Conservation (phyloP, 73 alveolate genomes). For the Urostyla sp. region DNA sequence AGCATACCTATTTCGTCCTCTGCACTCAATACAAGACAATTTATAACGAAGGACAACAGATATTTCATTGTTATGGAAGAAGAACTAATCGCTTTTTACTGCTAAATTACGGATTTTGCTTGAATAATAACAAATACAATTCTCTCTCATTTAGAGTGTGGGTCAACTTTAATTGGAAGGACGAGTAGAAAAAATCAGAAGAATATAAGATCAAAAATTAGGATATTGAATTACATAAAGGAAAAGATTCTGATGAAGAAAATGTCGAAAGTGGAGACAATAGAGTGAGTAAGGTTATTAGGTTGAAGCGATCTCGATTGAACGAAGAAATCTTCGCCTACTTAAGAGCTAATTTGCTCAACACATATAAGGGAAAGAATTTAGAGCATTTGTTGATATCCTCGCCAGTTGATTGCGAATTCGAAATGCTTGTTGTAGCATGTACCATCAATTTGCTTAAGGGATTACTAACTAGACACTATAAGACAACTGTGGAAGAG, state of each 20-base stretch:
- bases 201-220: not conserved
- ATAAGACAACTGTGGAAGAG: conserved; percentile 26
- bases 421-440: conserved; percentile 65
- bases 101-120: conserved; percentile 66
- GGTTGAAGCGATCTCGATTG: conserved; percentile 41
- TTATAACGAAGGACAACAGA: conserved; percentile 56
- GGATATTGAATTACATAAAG: not conserved
- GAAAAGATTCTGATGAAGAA: not conserved
- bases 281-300: conserved; percentile 54
- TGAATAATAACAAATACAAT: conserved; percentile 60
- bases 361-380: conserved; percentile 60
- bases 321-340: conserved; percentile 61
- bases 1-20: conserved; percentile 58
- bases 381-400: conserved; percentile 29
- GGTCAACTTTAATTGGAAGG: conserved; percentile 51
- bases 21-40: conserved; percentile 55
- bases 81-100: conserved; percentile 66
- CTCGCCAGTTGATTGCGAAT: conserved; percentile 68
- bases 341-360: conserved; percentile 57
- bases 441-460: conserved; percentile 61
- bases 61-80: conserved; percentile 73
- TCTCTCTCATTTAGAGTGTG: conserved; percentile 62
- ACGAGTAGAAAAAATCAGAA: conserved; percentile 19
- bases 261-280: not conserved
- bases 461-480: conserved; percentile 49